Evolutionary conservation across 805 yeast species (phyloP), one percentile per base, ranked within the genome.

Genomic region (Metschnikowia orientalis): DNA sequence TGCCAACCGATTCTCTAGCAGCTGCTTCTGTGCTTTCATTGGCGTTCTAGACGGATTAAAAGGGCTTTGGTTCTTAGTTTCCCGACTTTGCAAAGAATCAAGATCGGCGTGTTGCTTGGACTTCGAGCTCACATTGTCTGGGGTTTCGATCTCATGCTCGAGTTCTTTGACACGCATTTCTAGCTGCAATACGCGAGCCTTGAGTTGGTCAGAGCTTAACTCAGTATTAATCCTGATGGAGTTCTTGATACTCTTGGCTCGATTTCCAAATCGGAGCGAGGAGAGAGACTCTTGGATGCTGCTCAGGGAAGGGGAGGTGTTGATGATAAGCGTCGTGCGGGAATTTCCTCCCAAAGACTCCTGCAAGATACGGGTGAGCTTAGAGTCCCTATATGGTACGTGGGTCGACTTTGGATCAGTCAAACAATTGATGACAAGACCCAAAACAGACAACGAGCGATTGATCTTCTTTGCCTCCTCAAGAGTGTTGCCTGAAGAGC

Each of bases 391-490:
- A 44, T 82, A 85, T 0, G 92, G 88, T 7, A 81, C 61, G 47
- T 82, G 86, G 3, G 73, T 64, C 2, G 79, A 64, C 41, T 70
- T 73, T 1, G 78, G 74, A 44, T 82, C 89, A 0, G 94, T 80
- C 28, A 89, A 69, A 0, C 87, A 75, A 46, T 83, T 77, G 25
- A 88, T 85, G 10, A 87, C 94, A 54, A 79, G 77, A 3, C 95
- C 95, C 35, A 88, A 63, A 0, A 88, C 72, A 5, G 87, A 77
- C 23, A 86, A 67, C 1, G 95, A 83, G 26, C 77, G 71, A 56
- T 88, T 89, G 47, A 88, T 82, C 40, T 81, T 84, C 49, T 83
- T 83, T 1, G 95, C 87, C 47, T 88, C 96, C 51, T 86, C 89
- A 6, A 83, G 60, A 2, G 79, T 69, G 45, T 76, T 77, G 1